Evolutionary conservation across 306 rosid genomes (phyloP).

Genomic region (Glycine soja): DNA sequence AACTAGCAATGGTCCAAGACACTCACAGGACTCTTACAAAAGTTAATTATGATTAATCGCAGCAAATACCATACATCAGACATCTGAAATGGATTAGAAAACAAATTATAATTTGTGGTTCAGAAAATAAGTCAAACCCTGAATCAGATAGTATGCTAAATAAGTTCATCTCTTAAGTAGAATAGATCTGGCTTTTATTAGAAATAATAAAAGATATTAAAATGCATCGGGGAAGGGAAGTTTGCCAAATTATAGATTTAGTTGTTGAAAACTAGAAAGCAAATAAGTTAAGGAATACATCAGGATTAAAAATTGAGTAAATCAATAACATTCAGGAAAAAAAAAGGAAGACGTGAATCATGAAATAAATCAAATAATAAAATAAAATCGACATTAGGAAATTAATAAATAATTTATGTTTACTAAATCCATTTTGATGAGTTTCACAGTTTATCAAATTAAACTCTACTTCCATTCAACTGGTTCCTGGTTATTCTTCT

Average conservation of each 20-base stretch:
- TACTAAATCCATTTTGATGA: conserved; percentile 35
- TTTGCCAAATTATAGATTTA: neutral
- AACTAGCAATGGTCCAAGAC: neutral
- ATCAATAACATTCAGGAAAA: neutral
- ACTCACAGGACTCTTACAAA: neutral
- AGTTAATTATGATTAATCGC: too few species aligned
- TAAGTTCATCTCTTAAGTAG: neutral
- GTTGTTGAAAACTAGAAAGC: conserved; percentile 18
- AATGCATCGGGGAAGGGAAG: conserved; percentile 6
- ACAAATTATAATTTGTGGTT: neutral
- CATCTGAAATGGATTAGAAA: conserved; percentile 16
- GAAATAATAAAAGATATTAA: neutral
- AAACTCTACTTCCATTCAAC: conserved; percentile 18
- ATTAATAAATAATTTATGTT: neutral
- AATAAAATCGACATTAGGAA: conserved; percentile 19
- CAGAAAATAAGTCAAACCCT: conserved; percentile 4
- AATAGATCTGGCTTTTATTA: neutral
- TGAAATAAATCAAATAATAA: conserved; percentile 19
- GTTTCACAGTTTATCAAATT: conserved; percentile 9
- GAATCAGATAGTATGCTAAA: conserved; percentile 9
- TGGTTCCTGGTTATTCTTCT: conserved; percentile 16
- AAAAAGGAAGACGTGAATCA: neutral
- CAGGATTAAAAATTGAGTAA: neutral
- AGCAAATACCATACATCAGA: neutral
- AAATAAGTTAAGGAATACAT: neutral